Base-by-base conservation (phyloP, 495 filamentous ascomycete genomes). In the Hyphodiscus hymeniophilus region DNA sequence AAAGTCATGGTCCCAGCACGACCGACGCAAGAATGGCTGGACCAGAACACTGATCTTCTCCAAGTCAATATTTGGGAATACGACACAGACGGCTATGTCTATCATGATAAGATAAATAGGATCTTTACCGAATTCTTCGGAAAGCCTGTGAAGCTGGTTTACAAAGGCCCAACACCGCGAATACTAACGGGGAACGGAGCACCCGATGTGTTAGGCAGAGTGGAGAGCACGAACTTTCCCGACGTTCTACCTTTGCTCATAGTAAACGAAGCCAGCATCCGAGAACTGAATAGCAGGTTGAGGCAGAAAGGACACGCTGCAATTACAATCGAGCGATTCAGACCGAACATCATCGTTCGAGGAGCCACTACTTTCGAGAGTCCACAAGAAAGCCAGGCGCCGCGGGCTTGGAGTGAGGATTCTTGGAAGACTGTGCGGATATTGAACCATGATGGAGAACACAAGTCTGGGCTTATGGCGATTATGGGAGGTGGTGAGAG, bases 151-250 rank as follows among this genome's bases (percentile, higher is more conserved):
- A 5, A 28, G 10, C 26, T 10, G 26, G 26, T 5, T n/a, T 4
- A 45, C n/a, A 45, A 45, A 45, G 42, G 42, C 5, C 42, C 42
- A 6, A 32, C 42, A 16, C 42, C 42, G 4, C 15, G 42, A 8
- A 45, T 32, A 2, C 21, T 45, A 18, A 16, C 24, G 3, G 42
- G 42, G 6, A 45, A 45, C 21, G 42, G 42, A 7, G 42, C 42
- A 17, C 42, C 42, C 12, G 42, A 32, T 17, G 42, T 45, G 17
- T 28, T 45, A 15, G 42, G 42, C 15, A 45, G 42, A 17, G 24
- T 32, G 33, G 42, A 45, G 18, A 45, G 42, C 42, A 45, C 42
- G 7, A 45, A 45, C 33, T 45, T 45, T 16, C 42, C 42, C 10
- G 42, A 45, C 20, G 42, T 45, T 3, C 16, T 45, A 7, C 42